Conservation (phyloP, 1,139 yeast species). For the Pneumocystis murina region DNA sequence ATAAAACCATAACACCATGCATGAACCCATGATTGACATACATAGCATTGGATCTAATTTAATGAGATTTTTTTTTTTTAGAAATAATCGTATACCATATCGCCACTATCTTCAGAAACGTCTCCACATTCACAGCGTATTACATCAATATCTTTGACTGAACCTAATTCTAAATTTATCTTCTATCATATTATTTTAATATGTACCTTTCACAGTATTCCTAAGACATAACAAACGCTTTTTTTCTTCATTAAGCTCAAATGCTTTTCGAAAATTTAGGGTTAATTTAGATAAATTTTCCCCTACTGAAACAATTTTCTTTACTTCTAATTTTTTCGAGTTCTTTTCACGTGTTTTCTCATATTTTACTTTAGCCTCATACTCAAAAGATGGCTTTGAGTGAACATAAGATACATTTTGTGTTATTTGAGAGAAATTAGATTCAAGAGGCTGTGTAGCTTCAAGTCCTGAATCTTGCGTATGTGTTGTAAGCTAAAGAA, state of each 20-base stretch:
- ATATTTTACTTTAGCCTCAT: not conserved
- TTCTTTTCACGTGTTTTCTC: not conserved
- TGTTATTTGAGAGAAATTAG: not conserved
- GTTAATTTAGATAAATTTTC: not conserved
- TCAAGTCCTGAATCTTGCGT: not conserved
- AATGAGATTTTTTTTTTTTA: not conserved
- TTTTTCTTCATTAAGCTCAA: constrained; percentile 1
- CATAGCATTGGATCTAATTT: not conserved
- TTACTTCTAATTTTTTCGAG: not conserved
- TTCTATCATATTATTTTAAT: not conserved
- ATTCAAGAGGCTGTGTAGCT: constrained; percentile 2
- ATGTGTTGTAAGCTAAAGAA: not conserved
- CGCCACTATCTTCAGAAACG: not conserved
- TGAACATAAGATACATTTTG: not conserved
- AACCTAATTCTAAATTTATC: not conserved
- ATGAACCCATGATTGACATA: constrained; percentile 1
- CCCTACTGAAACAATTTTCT: not conserved
- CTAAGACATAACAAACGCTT: not conserved
- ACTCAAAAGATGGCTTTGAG: not conserved
- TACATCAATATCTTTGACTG: not conserved
- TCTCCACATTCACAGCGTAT: constrained; percentile 1
- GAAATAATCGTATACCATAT: not conserved
- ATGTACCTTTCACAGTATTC: not conserved
- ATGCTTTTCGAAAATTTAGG: not conserved
- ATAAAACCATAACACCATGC: constrained; percentile 2